A percentile compares a stretch with the other conserved stretches of the same genome.
These are phyloP conservation scores for Blastocystis hominis DNA, from an alignment of 352 stramenopile genomes.

Conservation along the genomic window DNA sequence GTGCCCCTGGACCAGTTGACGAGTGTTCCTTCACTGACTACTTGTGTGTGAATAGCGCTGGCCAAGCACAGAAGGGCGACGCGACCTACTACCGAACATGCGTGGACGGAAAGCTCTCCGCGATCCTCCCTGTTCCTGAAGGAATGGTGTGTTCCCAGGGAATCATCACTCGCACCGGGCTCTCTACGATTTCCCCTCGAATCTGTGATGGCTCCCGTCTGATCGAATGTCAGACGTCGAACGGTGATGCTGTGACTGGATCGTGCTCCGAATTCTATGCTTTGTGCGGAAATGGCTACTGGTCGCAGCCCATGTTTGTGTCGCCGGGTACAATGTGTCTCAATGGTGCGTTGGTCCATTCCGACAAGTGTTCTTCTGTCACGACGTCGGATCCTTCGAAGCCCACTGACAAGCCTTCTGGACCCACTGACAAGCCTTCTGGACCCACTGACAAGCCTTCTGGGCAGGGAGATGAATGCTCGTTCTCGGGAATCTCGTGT, in stretches of 20 bases:
- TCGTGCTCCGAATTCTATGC: conserved; percentile 26
- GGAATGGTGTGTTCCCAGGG: background rate
- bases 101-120: background rate
- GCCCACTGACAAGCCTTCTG: too few relatives aligned
- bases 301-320: background rate
- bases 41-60: background rate
- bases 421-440: too few relatives aligned
- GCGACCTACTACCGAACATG: conserved; percentile 11
- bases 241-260: background rate
- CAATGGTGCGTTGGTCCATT: conserved; percentile 20
- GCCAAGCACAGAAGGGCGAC: background rate
- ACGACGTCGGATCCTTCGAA: background rate
- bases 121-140: background rate
- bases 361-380: background rate
- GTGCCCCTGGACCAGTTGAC: background rate
- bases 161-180: too few relatives aligned
- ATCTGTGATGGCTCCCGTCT: background rate
- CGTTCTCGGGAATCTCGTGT: conserved; percentile 46
- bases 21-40: background rate
- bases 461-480: conserved; percentile 48
- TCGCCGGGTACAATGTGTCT: conserved; percentile 7
- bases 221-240: background rate
- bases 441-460: too few relatives aligned
- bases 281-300: background rate
- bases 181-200: too few relatives aligned